A percentile compares a stretch with the other conserved stretches of the same genome.
phyloP scores from a whole-genome alignment of 805 yeast genomes.

The Kazachstania viticola region DNA sequence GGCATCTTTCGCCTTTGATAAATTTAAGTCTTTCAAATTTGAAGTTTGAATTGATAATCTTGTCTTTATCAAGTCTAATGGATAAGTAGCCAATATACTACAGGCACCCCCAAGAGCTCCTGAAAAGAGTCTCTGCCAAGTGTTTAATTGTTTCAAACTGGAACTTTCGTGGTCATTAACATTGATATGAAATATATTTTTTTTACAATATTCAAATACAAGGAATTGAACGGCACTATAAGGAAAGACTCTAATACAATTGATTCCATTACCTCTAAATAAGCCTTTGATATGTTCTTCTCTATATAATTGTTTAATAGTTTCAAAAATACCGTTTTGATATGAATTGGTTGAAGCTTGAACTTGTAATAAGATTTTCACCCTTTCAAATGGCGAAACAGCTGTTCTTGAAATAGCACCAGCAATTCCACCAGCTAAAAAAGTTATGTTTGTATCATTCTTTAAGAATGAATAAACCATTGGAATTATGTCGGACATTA shows the following conservation, averaged over 20 bases:
- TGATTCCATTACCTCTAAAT: conserved; percentile 82
- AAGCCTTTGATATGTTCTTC: conserved; percentile 91
- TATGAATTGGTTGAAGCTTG: conserved; percentile 41
- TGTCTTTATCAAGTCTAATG: conserved; percentile 84
- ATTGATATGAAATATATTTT: conserved; percentile 25
- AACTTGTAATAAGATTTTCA: conserved; percentile 81
- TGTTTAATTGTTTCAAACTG: conserved; percentile 5
- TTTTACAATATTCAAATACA: conserved; percentile 59
- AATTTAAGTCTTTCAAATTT: conserved; percentile 32
- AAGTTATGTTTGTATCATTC: conserved; percentile 13
- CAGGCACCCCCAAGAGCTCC: conserved; percentile 77
- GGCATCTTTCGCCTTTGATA: conserved; percentile 29
- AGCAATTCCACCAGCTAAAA: conserved; percentile 64
- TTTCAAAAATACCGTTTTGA: conserved; percentile 60
- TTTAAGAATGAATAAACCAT: conserved; percentile 8
- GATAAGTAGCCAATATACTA: conserved; percentile 78
- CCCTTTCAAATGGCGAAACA: conserved; percentile 91
- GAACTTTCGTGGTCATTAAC: too few relatives aligned
- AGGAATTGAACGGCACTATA: conserved; percentile 91
- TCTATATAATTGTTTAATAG: conserved; percentile 64
- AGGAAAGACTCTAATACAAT: conserved; percentile 84
- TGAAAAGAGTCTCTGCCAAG: conserved; percentile 47
- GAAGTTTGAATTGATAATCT: conserved; percentile 87
- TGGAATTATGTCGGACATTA: background rate
- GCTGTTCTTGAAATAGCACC: conserved; percentile 82